Base-by-base conservation (phyloP, 306 rosid species). In the Lagenaria siceraria region DNA sequence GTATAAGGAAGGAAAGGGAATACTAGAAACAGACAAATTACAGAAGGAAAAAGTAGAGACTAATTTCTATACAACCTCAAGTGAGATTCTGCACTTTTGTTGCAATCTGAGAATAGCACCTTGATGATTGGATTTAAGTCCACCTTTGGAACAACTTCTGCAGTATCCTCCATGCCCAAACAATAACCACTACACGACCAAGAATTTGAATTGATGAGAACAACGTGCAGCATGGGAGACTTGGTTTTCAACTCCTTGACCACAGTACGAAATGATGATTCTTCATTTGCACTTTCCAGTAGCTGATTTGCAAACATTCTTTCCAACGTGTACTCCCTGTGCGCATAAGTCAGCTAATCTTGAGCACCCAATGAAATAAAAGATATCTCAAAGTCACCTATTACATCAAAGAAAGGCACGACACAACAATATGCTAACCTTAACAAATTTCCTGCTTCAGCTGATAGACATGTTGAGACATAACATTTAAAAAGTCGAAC, bases 221-320 rank as follows among this genome's bases (percentile, higher is more conserved):
- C 84, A 80, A 95, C 78, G 85, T 89, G 97, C 86, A 90, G 83
- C 78, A 80, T 75, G 52, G 92, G 89, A 78, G 85, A 75, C 81
- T 76, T 84, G 78, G 90, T 86, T 82, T 84, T 81, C 81, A 95
- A 81, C 79, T 95, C 97, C 80, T 87, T 88, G 66, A 90, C 81
- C 78, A 88, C 84, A n/a, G 91, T 92, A 80, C 99, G 89, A 83
- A 86, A 95, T n/a, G 92, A 85, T 60, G 93, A 84, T 86, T 92
- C 97, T 54, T 90, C 96, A 56, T 81, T 85, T 68, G 97, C 93
- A 84, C 85, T 84, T 82, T 90, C 92, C 52, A 87, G 63, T 82
- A 92, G 87, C 91, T 85, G 95, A 85, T 77, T 84, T 22, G 89
- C 88, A 53, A 90, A 92, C 99, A 95, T 89, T 78, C 84, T 88